Percentiles rank a stretch among this genome's conserved stretches.
Evolutionary conservation across 2,329 filamentous ascomycete species (phyloP).

Genomic region (Fusarium phyllophilum): DNA sequence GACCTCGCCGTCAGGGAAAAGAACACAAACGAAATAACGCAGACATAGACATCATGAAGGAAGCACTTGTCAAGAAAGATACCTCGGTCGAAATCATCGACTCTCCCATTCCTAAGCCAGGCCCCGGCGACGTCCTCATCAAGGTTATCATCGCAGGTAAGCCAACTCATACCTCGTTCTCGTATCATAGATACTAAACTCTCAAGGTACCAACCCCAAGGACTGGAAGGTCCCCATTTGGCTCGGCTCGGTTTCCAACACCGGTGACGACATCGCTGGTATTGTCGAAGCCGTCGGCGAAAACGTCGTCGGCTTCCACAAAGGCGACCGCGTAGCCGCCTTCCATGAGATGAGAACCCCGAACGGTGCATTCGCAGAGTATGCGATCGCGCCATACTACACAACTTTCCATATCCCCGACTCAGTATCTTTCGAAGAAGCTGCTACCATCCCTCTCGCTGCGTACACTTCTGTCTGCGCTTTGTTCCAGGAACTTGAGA

Average conservation of each 20-base stretch:
- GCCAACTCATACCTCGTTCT: fast-evolving
- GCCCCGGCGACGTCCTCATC: slow-evolving; percentile 2
- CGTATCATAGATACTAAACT: fast-evolving
- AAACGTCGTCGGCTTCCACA: slow-evolving; percentile 31
- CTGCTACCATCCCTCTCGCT: slow-evolving; percentile 13
- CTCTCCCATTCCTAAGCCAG: slow-evolving; percentile 9
- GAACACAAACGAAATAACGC: too few species aligned
- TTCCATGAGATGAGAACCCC: slow-evolving; percentile 63
- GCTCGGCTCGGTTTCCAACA: not conserved
- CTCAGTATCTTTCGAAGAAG: not conserved
- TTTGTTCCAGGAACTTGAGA: slow-evolving; percentile 7
- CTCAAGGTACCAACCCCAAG: slow-evolving; percentile 40
- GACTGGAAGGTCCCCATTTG: slow-evolving; percentile 41
- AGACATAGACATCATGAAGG: slow-evolving; percentile 28
- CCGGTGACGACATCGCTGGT: slow-evolving; percentile 44
- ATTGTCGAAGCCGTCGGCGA: slow-evolving; percentile 31
- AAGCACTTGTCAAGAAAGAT: slow-evolving; percentile 20
- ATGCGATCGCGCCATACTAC: slow-evolving; percentile 64
- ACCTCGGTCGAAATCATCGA: slow-evolving; percentile 4
- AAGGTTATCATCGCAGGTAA: slow-evolving; percentile 12
- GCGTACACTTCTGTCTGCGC: slow-evolving; percentile 11
- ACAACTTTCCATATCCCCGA: slow-evolving; percentile 66
- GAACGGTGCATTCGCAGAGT: slow-evolving; percentile 69
- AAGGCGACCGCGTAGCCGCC: slow-evolving; percentile 59
- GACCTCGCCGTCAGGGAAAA: fast-evolving